A percentile compares a stretch with the other conserved stretches of the same genome.
Evolutionary conservation across 2,329 filamentous ascomycete genomes (phyloP).

Genomic region (Claviceps sp.): DNA sequence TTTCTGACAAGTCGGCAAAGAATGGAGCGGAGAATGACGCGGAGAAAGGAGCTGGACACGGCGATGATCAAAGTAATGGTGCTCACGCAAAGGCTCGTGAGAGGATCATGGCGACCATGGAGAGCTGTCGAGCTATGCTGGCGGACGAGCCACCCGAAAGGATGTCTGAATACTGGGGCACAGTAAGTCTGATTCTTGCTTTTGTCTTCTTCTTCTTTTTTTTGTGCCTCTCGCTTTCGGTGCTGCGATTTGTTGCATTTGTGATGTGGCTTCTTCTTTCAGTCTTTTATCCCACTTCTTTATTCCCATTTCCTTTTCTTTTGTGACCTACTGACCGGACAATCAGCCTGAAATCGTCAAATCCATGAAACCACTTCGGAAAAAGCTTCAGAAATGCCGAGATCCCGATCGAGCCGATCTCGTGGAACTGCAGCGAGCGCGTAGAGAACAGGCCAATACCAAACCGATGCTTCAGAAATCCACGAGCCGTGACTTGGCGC

Average conservation of each 20-base stretch:
- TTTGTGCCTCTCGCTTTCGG: not conserved
- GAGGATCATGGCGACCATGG: slow-evolving; percentile 36
- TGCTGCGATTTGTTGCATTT: too few species aligned
- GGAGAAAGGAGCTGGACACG: too few species aligned
- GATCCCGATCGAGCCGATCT: slow-evolving; percentile 64
- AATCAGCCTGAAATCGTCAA: slow-evolving; percentile 28
- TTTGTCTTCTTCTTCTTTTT: not conserved
- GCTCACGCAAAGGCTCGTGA: slow-evolving; percentile 18
- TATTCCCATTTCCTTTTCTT: not conserved
- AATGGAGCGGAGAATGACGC: not conserved
- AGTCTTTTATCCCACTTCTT: not conserved
- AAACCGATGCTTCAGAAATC: slow-evolving; percentile 27
- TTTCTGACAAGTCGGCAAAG: slow-evolving; percentile 23
- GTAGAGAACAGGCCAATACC: slow-evolving; percentile 39
- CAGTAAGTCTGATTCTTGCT: slow-evolving; percentile 21
- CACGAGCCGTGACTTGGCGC: slow-evolving; percentile 31
- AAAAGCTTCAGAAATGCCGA: slow-evolving; percentile 59
- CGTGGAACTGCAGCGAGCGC: slow-evolving; percentile 52
- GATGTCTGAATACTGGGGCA: slow-evolving; percentile 40
- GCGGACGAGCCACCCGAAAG: slow-evolving; percentile 43
- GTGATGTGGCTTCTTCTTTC: too few species aligned
- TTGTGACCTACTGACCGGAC: not conserved
- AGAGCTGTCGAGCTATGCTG: slow-evolving; percentile 39
- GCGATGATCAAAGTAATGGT: too few species aligned
- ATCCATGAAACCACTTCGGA: slow-evolving; percentile 43